phyloP scores from a whole-genome alignment of 495 filamentous ascomycete genomes.

The Hyaloscypha hepaticicola region DNA sequence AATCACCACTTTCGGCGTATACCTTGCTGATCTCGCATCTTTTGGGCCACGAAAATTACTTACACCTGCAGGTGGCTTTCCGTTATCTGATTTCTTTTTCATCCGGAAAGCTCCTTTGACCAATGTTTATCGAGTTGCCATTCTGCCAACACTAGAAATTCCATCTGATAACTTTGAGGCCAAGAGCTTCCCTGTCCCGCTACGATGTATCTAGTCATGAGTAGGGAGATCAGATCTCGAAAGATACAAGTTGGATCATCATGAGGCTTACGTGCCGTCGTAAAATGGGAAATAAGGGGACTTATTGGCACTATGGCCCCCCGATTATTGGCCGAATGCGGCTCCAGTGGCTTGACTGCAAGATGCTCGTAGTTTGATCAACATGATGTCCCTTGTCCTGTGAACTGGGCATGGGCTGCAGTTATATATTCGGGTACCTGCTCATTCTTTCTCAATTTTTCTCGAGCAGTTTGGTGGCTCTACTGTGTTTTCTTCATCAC shows the following conservation, averaged over 20 bases:
- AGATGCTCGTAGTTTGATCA: not conserved
- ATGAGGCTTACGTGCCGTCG: not conserved
- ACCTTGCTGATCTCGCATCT: not conserved
- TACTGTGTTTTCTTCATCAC: not conserved
- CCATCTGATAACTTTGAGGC: not conserved
- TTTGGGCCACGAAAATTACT: not conserved
- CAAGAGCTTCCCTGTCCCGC: not conserved
- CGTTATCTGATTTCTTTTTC: not conserved
- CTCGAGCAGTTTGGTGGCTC: not conserved
- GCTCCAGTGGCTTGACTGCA: not conserved
- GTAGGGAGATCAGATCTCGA: not conserved
- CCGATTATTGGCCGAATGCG: not conserved
- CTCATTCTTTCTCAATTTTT: slow-evolving; percentile 17
- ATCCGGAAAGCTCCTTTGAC: not conserved
- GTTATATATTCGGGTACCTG: slow-evolving; percentile 1
- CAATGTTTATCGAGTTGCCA: not conserved
- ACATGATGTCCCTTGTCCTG: not conserved
- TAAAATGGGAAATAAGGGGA: not conserved
- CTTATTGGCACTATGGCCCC: not conserved
- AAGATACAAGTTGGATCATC: not conserved
- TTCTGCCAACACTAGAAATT: not conserved
- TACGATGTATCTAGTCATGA: not conserved
- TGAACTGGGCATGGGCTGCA: too few species aligned
- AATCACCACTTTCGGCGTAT: not conserved
- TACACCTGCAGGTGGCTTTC: too few species aligned